Evolutionary conservation across 768 basidiomycete species (phyloP), one percentile per base, ranked within the genome.

Genomic region (Mycena crocata): DNA sequence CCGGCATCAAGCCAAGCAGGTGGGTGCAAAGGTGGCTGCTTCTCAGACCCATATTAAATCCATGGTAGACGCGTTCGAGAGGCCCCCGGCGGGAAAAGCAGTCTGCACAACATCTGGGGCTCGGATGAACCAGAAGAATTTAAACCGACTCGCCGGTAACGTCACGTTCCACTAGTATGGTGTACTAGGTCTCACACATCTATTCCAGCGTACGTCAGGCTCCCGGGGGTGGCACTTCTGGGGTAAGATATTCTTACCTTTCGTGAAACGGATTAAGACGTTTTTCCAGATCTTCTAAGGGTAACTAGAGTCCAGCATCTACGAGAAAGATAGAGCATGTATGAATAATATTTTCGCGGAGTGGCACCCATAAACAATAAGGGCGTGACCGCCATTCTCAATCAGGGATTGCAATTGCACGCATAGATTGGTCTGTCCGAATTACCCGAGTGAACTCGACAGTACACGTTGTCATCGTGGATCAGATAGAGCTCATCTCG

Each of bases 101-200:
- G 75, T 54, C 75, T 85, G 52, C 68, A 75, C 34, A 83, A 75
- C 72, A 78, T 91, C 44, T 91, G 88, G 82, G 83, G 81, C 35
- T 60, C 77, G 0, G 83, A 83, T 10, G 77, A 81, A 32, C 70
- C 77, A 1, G 80, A 84, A 28, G 81, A 83, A 61, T 93, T 91
- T 75, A 87, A 88, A 70, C 92, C 92, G 6, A 90, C 91, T 21
- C 88, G 92, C 71, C 85, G 87, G 91, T 89, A 77, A 26, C 80
- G 74, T 13, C 42, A 28, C 10, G 30, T 42, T 37, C 13, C 32
- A 50, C 55, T 64, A 10, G 26, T 39, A 2, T 15, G 44, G 2
- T 44, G 13, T 52, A 42, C 62, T 35, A n/a, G 23, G 45, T n/a
- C 48, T 59, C 17, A 31, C n/a, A 23, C 21, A 13, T 24, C 0